Evolutionary conservation across 768 basidiomycete genomes (phyloP).

Genomic region (Suillus spraguei): DNA sequence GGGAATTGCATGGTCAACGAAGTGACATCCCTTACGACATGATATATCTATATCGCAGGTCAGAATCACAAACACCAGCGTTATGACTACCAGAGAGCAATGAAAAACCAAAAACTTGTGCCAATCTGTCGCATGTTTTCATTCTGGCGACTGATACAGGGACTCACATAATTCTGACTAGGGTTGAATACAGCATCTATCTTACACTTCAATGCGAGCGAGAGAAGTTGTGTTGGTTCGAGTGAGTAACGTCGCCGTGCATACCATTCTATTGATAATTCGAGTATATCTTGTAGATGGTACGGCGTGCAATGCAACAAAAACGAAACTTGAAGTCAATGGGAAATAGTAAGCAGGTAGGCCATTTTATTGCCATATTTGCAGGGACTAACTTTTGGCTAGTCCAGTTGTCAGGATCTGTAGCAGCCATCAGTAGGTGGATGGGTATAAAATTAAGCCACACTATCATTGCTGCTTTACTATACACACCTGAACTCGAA

Average conservation of each 20-base stretch:
- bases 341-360: conserved; percentile 46
- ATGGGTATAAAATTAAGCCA: conserved; percentile 45
- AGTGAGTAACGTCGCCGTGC: too few relatives aligned
- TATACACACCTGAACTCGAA: conserved; percentile 56
- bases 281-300: conserved; percentile 55
- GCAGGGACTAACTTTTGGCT: not conserved
- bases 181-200: not conserved
- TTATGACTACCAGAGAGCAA: conserved; percentile 54
- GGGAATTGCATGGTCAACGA: too few relatives aligned
- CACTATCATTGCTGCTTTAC: conserved; percentile 49
- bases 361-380: conserved; percentile 11
- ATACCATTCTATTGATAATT: conserved; percentile 42
- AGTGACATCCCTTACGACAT: too few relatives aligned
- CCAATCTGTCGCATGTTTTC: conserved; percentile 93
- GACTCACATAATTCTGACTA: not conserved
- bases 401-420: conserved; percentile 33
- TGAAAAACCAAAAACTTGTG: conserved; percentile 61
- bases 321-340: conserved; percentile 46
- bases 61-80: not conserved
- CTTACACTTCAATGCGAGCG: too few relatives aligned
- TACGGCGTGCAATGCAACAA: conserved; percentile 63
- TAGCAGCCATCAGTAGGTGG: conserved; percentile 18
- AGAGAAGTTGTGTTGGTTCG: too few relatives aligned
- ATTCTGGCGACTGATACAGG: conserved; percentile 63
- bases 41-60: not conserved